phyloP scores from a whole-genome alignment of 2,329 filamentous ascomycete species.

The Coniella lustricola region DNA sequence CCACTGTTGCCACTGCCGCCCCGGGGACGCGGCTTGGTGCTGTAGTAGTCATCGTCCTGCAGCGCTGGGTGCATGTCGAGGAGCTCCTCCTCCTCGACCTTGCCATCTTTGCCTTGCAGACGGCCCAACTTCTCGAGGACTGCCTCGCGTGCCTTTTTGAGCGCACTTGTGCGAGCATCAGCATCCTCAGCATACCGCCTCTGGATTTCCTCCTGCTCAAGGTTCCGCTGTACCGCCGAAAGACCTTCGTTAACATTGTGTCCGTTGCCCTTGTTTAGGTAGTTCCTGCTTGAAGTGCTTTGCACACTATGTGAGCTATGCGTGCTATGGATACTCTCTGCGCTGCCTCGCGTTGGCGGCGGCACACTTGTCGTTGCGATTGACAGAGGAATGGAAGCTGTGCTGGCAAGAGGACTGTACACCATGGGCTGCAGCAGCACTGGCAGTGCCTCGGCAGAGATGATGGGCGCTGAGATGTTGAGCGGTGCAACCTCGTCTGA shows the following conservation, averaged over 20 bases:
- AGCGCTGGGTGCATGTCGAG: slow-evolving; percentile 23
- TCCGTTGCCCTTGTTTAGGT: slow-evolving; percentile 7
- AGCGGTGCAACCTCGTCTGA: slow-evolving; percentile 16
- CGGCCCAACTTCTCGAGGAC: slow-evolving; percentile 52
- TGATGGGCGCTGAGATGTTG: slow-evolving; percentile 43
- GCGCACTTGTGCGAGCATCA: slow-evolving; percentile 44
- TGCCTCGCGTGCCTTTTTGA: slow-evolving; percentile 53
- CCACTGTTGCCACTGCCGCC: slow-evolving; percentile 11
- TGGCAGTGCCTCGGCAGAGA: slow-evolving; percentile 40
- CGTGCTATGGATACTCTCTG: not conserved
- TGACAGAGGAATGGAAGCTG: slow-evolving; percentile 10
- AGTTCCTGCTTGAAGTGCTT: not conserved
- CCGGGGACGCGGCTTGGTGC: not conserved
- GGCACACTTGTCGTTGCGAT: slow-evolving; percentile 18
- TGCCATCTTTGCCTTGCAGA: slow-evolving; percentile 20
- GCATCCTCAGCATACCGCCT: slow-evolving; percentile 51
- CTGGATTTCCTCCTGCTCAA: slow-evolving; percentile 49
- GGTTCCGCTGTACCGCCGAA: slow-evolving; percentile 50
- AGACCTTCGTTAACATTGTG: slow-evolving; percentile 37
- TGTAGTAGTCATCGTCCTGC: slow-evolving; percentile 2
- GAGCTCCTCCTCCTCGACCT: slow-evolving; percentile 8
- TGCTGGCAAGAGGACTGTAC: slow-evolving; percentile 38
- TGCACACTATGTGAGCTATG: not conserved
- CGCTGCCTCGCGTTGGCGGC: slow-evolving; percentile 7
- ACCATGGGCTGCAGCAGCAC: slow-evolving; percentile 49